phyloP scores from a whole-genome alignment of 108 stramenopile genomes.

The Cyclotella cryptica region DNA sequence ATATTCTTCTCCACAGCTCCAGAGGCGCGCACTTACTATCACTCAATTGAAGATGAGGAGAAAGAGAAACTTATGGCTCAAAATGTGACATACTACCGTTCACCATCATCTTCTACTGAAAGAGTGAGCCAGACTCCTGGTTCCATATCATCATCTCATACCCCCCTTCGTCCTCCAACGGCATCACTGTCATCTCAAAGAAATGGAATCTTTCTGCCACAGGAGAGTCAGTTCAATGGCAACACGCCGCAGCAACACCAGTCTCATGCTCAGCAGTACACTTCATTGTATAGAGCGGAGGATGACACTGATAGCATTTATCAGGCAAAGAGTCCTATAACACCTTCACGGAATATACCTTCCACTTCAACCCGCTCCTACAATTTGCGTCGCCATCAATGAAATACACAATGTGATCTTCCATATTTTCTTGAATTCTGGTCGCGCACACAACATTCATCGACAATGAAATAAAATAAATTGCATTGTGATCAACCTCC shows the following conservation, averaged over 20 bases:
- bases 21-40: slow-evolving; percentile 38
- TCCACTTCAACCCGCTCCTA: slow-evolving; percentile 1
- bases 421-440: too few relatives aligned
- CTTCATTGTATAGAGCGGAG: slow-evolving; percentile 25
- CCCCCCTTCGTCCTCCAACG: slow-evolving; percentile 28
- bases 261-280: slow-evolving; percentile 3
- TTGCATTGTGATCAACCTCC: not conserved
- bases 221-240: slow-evolving; percentile 15
- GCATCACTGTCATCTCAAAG: slow-evolving; percentile 42
- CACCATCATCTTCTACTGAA: slow-evolving; percentile 33
- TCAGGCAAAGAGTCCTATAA: slow-evolving; percentile 31
- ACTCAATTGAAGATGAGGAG: slow-evolving; percentile 36
- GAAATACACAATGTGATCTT: not conserved
- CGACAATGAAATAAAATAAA: too few relatives aligned
- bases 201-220: slow-evolving; percentile 47
- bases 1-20: slow-evolving; percentile 34
- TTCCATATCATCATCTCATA: slow-evolving; percentile 14
- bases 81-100: slow-evolving; percentile 46
- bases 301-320: slow-evolving; percentile 44
- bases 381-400: not conserved
- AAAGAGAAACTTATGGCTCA: slow-evolving; percentile 41
- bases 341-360: slow-evolving; percentile 18
- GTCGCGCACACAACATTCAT: too few relatives aligned
- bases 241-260: slow-evolving; percentile 6
- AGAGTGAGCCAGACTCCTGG: slow-evolving; percentile 3